phyloP scores from a whole-genome alignment of 345 rosid species.

The Eucalyptus guilfoylei region DNA sequence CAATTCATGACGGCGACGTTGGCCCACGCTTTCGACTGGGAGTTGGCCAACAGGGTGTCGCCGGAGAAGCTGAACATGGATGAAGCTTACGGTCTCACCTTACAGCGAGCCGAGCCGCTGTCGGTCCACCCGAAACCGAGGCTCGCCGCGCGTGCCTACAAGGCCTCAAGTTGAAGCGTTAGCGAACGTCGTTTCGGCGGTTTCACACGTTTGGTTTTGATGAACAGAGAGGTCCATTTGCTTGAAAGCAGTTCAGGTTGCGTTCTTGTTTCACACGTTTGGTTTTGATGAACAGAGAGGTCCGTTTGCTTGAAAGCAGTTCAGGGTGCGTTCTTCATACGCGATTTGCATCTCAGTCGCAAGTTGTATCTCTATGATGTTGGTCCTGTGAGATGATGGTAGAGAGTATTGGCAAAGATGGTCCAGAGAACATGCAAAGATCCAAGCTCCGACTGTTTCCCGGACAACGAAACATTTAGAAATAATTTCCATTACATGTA shows the following conservation, averaged over 20 bases:
- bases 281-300: not conserved
- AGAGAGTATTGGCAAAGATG: not conserved
- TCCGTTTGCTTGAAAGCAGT: not conserved
- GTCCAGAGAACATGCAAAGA: not conserved
- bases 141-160: slow-evolving; percentile 16
- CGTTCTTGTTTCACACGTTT: not conserved
- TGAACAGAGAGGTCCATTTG: not conserved
- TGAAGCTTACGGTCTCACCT: slow-evolving; percentile 64
- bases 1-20: slow-evolving; percentile 50
- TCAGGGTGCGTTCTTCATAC: not conserved
- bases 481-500: not conserved
- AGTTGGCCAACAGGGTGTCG: slow-evolving; percentile 28
- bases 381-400: not conserved
- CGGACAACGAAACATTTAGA: not conserved
- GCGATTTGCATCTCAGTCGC: not conserved
- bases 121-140: slow-evolving; percentile 55
- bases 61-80: slow-evolving; percentile 60
- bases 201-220: not conserved
- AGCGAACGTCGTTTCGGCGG: not conserved
- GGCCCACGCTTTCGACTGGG: slow-evolving; percentile 71
- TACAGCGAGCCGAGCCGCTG: slow-evolving; percentile 56
- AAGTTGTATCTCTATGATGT: not conserved
- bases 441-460: not conserved
- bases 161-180: not conserved
- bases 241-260: not conserved